Evolutionary conservation across 305 asterid genomes (phyloP).

Genomic region (Fraxinus xanthoxyloides): DNA sequence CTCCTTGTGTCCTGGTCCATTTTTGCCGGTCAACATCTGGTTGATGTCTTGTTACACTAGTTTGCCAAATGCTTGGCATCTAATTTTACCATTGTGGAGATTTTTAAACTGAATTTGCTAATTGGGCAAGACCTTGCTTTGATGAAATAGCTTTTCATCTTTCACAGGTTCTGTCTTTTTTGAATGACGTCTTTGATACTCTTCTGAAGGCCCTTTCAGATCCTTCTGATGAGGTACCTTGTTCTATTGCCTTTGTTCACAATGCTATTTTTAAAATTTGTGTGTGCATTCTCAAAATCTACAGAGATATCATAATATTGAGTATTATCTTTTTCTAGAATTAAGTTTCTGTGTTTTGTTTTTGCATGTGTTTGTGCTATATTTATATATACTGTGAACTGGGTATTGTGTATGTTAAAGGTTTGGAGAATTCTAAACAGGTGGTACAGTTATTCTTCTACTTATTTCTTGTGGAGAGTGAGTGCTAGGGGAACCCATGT

Average conservation of each 20-base stretch:
- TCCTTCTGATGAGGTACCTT: conserved; percentile 97
- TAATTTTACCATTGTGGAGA: conserved; percentile 13
- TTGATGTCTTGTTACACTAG: background rate
- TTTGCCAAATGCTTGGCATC: conserved; percentile 14
- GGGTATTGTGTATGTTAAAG: background rate
- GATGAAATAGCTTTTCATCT: conserved; percentile 5
- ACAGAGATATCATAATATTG: conserved; percentile 6
- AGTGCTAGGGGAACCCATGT: background rate
- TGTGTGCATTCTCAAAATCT: conserved; percentile 7
- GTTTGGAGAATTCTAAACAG: background rate
- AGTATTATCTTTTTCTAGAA: background rate
- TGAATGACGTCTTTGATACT: conserved; percentile 81
- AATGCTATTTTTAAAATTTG: background rate
- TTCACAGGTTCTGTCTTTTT: conserved; percentile 76
- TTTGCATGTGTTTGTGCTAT: background rate
- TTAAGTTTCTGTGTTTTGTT: conserved; percentile 6
- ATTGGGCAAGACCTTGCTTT: conserved; percentile 14
- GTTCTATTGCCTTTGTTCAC: conserved; percentile 15
- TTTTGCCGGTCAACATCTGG: background rate
- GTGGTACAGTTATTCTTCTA: background rate
- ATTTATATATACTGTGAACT: background rate
- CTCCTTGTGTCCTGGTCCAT: conserved; percentile 3
- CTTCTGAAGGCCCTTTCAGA: conserved; percentile 92
- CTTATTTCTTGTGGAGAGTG: conserved; percentile 4
- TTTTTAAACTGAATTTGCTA: background rate